A percentile compares a stretch with the other conserved stretches of the same genome.
Evolutionary conservation across 2,329 filamentous ascomycete genomes (phyloP).

Genomic region (Shiraia sp.): DNA sequence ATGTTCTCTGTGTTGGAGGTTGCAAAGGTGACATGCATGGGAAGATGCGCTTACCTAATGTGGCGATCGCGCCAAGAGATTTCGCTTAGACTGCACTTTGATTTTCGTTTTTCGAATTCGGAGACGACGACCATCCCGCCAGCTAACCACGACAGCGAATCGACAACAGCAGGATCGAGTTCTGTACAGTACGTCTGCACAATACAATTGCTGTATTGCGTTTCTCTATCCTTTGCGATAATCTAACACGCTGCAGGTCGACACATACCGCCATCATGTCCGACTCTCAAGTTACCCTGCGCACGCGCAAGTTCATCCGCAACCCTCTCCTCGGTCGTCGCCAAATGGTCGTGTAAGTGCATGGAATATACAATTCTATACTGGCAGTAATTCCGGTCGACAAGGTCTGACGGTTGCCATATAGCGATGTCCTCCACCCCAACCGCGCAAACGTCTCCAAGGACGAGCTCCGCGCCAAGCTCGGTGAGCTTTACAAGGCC

Average conservation of each 20-base stretch:
- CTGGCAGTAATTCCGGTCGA: conserved; percentile 16
- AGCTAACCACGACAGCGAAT: conserved; percentile 35
- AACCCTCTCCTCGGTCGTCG: conserved; percentile 98
- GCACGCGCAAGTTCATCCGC: conserved; percentile 99
- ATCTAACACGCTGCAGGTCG: conserved; percentile 35
- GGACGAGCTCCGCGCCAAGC: conserved; percentile 95
- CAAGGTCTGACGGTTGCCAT: conserved; percentile 35
- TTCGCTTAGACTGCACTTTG: conserved; percentile 4
- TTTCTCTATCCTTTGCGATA: conserved; percentile 6
- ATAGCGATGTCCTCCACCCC: conserved; percentile 98
- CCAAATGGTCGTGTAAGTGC: conserved; percentile 96
- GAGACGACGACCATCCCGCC: conserved; percentile 35
- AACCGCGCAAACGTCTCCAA: conserved; percentile 98
- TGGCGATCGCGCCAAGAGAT: conserved; percentile 14
- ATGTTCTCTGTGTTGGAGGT: neutral
- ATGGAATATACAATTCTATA: conserved; percentile 15
- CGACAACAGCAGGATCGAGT: conserved; percentile 40
- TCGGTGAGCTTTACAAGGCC: conserved; percentile 96
- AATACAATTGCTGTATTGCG: conserved; percentile 6
- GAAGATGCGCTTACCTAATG: conserved; percentile 27
- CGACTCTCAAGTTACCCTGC: conserved; percentile 64
- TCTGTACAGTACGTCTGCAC: conserved; percentile 36
- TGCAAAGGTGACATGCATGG: neutral
- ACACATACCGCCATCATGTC: conserved; percentile 70
- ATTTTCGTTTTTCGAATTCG: conserved; percentile 17